Evolutionary conservation across 495 filamentous ascomycete genomes (phyloP).

Genomic region (Penicillium waksmanii): DNA sequence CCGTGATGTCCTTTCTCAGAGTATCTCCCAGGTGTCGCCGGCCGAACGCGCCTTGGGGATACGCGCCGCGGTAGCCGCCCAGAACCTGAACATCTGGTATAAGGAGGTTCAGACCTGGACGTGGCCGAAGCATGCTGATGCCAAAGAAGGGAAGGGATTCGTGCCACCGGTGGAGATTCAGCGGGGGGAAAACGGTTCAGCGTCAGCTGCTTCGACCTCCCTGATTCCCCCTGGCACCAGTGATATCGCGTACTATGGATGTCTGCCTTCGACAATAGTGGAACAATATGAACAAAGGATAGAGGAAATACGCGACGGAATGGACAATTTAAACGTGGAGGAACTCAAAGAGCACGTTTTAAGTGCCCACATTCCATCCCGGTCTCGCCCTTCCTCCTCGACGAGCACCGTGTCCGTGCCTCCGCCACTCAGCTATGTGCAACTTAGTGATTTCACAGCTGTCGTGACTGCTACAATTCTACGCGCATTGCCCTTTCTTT

Average conservation of each 20-base stretch:
- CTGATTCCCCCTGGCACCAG: constrained; percentile 7
- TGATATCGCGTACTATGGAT: constrained; percentile 65
- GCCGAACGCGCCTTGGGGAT: constrained; percentile 73
- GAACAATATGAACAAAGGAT: constrained; percentile 71
- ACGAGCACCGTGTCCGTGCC: constrained; percentile 57
- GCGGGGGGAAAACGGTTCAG: neutral
- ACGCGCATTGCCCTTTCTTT: constrained; percentile 82
- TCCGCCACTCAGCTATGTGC: constrained; percentile 56
- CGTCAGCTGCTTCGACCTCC: constrained; percentile 1
- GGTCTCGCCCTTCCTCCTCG: constrained; percentile 57
- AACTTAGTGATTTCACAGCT: constrained; percentile 84
- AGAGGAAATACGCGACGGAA: constrained; percentile 73
- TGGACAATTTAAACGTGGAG: constrained; percentile 82
- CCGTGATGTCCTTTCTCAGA: constrained; percentile 61
- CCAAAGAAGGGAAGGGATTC: constrained; percentile 56
- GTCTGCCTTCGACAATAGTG: constrained; percentile 63
- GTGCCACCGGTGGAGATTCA: constrained; percentile 44
- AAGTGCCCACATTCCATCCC: constrained; percentile 68
- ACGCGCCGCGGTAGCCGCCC: constrained; percentile 71
- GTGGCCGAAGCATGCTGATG: constrained; percentile 61
- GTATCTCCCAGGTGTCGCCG: constrained; percentile 67
- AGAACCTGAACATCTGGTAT: constrained; percentile 76
- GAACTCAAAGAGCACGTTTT: constrained; percentile 89
- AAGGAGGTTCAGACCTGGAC: constrained; percentile 75
- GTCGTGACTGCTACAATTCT: constrained; percentile 87